These are phyloP conservation scores for Tetrahymena borealis DNA, from an alignment of 73 alveolate species.

Conservation along the genomic window DNA sequence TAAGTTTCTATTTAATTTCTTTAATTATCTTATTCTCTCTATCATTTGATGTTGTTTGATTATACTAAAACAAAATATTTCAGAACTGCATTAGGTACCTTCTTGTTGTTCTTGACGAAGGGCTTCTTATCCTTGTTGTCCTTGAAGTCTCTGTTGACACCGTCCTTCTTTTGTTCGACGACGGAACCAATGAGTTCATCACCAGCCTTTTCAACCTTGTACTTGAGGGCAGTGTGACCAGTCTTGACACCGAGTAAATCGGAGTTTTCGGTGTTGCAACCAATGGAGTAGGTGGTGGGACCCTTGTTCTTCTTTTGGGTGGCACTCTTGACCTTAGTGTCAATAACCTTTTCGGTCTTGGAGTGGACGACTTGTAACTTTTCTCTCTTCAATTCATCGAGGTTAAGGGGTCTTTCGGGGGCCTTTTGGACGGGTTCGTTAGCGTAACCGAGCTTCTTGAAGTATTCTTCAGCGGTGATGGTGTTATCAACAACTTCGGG, in stretches of 20 bases:
- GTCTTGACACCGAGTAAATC: background rate
- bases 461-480: background rate
- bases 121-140: background rate
- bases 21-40: too few relatives aligned
- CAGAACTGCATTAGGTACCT: background rate
- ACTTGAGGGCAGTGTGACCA: background rate
- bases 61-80: background rate
- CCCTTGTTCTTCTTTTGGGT: background rate
- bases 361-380: background rate
- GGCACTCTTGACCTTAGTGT: background rate
- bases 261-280: slow-evolving; percentile 2
- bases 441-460: background rate
- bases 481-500: background rate
- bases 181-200: background rate
- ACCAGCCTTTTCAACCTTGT: slow-evolving; percentile 1
- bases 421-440: background rate
- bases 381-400: background rate
- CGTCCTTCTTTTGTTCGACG: background rate
- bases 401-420: background rate
- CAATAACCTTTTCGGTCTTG: background rate
- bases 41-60: too few relatives aligned
- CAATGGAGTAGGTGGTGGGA: background rate
- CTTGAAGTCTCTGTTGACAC: background rate
- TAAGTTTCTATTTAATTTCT: too few relatives aligned
- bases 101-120: background rate